Conservation (phyloP, 495 filamentous ascomycete species). For the Lasiosphaeria miniovina region DNA sequence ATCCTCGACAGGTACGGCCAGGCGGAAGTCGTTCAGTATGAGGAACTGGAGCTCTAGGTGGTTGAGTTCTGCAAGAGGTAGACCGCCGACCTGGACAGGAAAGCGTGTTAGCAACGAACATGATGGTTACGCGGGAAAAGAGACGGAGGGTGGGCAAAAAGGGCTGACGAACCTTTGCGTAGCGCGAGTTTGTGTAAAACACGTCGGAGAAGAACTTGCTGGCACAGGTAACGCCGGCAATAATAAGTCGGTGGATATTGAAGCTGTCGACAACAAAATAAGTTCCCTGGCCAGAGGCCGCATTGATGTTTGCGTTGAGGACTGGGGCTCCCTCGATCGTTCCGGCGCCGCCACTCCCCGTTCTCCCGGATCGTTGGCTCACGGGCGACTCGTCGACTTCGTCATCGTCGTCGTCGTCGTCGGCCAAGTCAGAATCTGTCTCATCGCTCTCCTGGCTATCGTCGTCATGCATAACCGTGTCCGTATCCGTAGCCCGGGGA, state of each 20-base stretch:
- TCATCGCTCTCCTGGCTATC: constrained; percentile 32
- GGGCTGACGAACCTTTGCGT: constrained; percentile 75
- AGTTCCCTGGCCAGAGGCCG: constrained; percentile 31
- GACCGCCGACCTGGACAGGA: constrained; percentile 74
- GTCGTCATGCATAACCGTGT: constrained; percentile 37
- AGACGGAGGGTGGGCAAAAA: not conserved
- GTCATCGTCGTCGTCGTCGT: constrained; percentile 37
- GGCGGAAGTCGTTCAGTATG: constrained; percentile 92
- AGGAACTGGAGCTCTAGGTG: constrained; percentile 97
- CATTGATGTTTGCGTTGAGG: constrained; percentile 22
- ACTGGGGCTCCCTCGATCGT: not conserved
- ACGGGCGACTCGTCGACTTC: not conserved
- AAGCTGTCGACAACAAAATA: constrained; percentile 99
- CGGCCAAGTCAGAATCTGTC: constrained; percentile 41
- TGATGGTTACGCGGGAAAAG: not conserved
- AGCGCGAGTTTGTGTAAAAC: constrained; percentile 98
- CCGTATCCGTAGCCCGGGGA: constrained; percentile 13
- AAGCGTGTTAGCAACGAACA: not conserved
- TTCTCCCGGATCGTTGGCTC: constrained; percentile 10
- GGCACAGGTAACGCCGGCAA: constrained; percentile 95
- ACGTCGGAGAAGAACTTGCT: constrained; percentile 99
- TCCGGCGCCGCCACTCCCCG: constrained; percentile 23
- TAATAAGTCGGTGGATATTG: constrained; percentile 96
- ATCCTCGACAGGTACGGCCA: constrained; percentile 91
- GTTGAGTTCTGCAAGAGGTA: constrained; percentile 95